Percentiles rank a stretch among this genome's conserved stretches.
These are phyloP conservation scores for Paraphaeosphaeria sporulosa DNA, from an alignment of 2,329 filamentous ascomycete genomes.

Conservation along the genomic window DNA sequence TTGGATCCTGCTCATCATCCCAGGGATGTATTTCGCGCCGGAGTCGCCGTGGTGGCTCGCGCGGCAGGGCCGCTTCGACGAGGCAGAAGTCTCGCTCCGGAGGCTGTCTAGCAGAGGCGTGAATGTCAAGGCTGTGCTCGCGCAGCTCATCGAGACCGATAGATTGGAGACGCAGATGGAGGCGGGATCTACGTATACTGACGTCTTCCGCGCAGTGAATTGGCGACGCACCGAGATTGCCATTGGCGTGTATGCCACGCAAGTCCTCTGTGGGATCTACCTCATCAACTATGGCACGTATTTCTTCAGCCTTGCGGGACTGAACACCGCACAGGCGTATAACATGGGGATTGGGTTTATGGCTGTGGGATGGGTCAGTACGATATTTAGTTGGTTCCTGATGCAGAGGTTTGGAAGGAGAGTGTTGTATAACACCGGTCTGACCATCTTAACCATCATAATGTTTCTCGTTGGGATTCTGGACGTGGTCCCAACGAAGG, in stretches of 20 bases:
- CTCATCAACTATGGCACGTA: conserved; percentile 54
- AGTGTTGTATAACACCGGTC: conserved; percentile 71
- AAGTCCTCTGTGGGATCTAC: conserved; percentile 52
- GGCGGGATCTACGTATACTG: conserved; percentile 73
- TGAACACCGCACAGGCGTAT: conserved; percentile 48
- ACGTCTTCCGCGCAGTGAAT: conserved; percentile 82
- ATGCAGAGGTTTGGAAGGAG: conserved; percentile 81
- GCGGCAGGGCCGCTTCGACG: conserved; percentile 65
- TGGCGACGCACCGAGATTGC: conserved; percentile 76
- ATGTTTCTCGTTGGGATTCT: conserved; percentile 82
- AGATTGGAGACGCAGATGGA: conserved; percentile 67
- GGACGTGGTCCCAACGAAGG: conserved; percentile 60
- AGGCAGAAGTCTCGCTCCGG: conserved; percentile 71
- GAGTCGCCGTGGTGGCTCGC: conserved; percentile 80
- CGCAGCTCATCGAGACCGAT: conserved; percentile 89
- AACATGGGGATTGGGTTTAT: conserved; percentile 60
- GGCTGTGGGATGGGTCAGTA: conserved; percentile 73
- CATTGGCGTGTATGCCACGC: conserved; percentile 56
- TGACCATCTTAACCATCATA: conserved; percentile 64
- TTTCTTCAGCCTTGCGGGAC: conserved; percentile 53
- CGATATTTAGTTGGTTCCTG: conserved; percentile 78
- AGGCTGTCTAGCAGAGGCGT: conserved; percentile 64
- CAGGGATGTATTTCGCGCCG: conserved; percentile 71
- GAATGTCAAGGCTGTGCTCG: conserved; percentile 64
- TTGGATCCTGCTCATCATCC: conserved; percentile 70